Conservation (phyloP, 2,329 filamentous ascomycete genomes). For the Paracoccidioides brasiliensis region DNA sequence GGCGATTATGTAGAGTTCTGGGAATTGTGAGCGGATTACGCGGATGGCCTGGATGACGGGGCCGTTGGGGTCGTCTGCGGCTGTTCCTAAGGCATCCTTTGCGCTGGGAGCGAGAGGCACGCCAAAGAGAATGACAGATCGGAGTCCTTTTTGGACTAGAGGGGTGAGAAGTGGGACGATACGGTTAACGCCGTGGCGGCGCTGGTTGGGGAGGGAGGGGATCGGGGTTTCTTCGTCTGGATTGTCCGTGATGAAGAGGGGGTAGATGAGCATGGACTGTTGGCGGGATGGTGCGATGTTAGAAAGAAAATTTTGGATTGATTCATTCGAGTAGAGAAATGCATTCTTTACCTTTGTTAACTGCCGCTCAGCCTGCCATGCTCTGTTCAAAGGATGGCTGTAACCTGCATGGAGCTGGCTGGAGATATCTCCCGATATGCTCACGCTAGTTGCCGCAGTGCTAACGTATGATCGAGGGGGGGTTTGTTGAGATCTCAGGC, state of each 20-base stretch:
- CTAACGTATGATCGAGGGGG: slow-evolving; percentile 33
- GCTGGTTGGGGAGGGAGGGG: slow-evolving; percentile 79
- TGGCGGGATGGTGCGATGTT: background rate
- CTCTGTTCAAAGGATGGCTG: slow-evolving; percentile 62
- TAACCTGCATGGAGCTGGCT: slow-evolving; percentile 77
- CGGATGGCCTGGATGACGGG: slow-evolving; percentile 82
- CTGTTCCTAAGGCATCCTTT: slow-evolving; percentile 84
- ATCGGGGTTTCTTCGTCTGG: slow-evolving; percentile 86
- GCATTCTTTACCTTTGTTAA: slow-evolving; percentile 57
- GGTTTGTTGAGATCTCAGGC: slow-evolving; percentile 24
- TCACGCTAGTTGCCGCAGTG: slow-evolving; percentile 38
- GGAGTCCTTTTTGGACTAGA: slow-evolving; percentile 76
- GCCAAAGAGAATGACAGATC: slow-evolving; percentile 89
- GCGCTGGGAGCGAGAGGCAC: slow-evolving; percentile 68
- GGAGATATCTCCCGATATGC: slow-evolving; percentile 53
- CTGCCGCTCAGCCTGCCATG: slow-evolving; percentile 75
- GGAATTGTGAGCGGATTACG: slow-evolving; percentile 71
- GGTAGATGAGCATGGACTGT: slow-evolving; percentile 96
- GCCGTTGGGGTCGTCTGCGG: slow-evolving; percentile 83
- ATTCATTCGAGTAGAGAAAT: background rate
- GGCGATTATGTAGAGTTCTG: slow-evolving; percentile 76
- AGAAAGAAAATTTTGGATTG: background rate
- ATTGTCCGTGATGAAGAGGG: slow-evolving; percentile 88
- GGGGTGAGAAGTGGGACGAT: slow-evolving; percentile 73
- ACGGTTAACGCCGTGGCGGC: slow-evolving; percentile 77